A percentile compares a stretch with the other conserved stretches of the same genome.
Conservation (phyloP, 2,329 filamentous ascomycete genomes). For the Monilinia fructicola region DNA sequence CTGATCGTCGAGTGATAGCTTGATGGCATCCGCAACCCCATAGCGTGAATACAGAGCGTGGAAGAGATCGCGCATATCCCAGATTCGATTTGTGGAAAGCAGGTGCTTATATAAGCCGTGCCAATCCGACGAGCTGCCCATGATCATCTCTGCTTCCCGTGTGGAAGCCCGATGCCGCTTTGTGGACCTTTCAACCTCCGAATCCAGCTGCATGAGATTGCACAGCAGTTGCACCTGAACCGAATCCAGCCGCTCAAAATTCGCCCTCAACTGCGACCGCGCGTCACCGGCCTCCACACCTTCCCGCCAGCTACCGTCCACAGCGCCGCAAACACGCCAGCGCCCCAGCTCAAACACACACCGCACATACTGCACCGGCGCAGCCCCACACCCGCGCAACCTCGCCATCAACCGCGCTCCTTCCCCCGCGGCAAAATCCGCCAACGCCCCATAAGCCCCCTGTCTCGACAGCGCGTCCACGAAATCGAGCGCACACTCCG, state of each 20-base stretch:
- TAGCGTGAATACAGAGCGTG: neutral
- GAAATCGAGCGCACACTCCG: neutral
- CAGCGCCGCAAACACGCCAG: neutral
- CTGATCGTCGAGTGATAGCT: neutral
- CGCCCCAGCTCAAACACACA: neutral
- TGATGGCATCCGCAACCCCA: neutral
- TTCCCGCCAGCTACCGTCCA: neutral
- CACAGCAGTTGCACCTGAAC: neutral
- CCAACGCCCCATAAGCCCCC: neutral
- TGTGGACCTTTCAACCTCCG: neutral
- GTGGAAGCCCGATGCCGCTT: fast-evolving
- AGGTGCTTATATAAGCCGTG: neutral
- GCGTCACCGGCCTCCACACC: neutral
- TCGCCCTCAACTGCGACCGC: neutral
- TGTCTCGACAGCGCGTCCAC: neutral
- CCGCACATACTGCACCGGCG: neutral
- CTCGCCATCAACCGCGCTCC: neutral
- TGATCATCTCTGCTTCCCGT: fast-evolving
- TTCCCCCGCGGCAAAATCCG: neutral
- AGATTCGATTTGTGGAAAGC: neutral
- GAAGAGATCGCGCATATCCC: constrained; percentile 1
- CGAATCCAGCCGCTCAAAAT: neutral
- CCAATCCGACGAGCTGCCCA: neutral
- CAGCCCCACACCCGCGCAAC: neutral
- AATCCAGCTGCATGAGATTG: neutral